Percentiles rank a stretch among this genome's conserved stretches.
Evolutionary conservation across 2,329 filamentous ascomycete genomes (phyloP).

Genomic region (Fusarium luffae): DNA sequence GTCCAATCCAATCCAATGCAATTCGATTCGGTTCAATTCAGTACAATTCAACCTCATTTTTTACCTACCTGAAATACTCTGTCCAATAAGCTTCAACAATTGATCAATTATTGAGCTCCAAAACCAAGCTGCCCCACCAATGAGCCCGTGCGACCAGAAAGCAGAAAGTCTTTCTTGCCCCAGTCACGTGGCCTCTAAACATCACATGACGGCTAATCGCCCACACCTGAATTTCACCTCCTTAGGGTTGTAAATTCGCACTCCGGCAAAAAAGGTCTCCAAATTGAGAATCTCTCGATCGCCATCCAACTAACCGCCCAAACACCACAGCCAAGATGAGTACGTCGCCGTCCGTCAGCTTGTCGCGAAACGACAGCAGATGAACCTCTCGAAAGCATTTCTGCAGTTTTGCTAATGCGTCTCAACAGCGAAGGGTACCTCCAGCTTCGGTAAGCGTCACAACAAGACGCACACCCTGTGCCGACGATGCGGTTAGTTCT

Average conservation of each 20-base stretch:
- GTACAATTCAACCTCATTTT: neutral
- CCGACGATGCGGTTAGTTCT: slow-evolving; percentile 92
- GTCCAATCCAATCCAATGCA: neutral
- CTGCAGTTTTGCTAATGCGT: slow-evolving; percentile 41
- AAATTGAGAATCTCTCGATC: slow-evolving; percentile 52
- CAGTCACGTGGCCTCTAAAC: slow-evolving; percentile 34
- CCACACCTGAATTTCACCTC: slow-evolving; percentile 34
- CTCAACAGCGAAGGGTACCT: slow-evolving; percentile 66
- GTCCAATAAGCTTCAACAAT: neutral
- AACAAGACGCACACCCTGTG: slow-evolving; percentile 99
- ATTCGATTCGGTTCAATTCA: neutral
- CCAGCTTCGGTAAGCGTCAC: slow-evolving; percentile 75
- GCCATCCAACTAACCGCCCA: slow-evolving; percentile 55
- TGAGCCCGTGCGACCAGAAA: neutral
- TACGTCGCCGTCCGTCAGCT: slow-evolving; percentile 54
- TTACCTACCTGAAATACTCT: neutral
- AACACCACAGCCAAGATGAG: slow-evolving; percentile 67
- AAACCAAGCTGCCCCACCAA: neutral
- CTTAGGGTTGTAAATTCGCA: slow-evolving; percentile 53
- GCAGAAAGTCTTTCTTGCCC: slow-evolving; percentile 25
- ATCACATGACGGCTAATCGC: slow-evolving; percentile 48
- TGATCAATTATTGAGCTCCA: neutral
- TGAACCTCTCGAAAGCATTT: slow-evolving; percentile 28
- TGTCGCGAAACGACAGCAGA: slow-evolving; percentile 31
- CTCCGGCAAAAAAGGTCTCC: slow-evolving; percentile 53